Percentiles rank a stretch among this genome's conserved stretches.
These are phyloP conservation scores for Gossypium sturtianum DNA, from an alignment of 345 rosid genomes.

Conservation along the genomic window DNA sequence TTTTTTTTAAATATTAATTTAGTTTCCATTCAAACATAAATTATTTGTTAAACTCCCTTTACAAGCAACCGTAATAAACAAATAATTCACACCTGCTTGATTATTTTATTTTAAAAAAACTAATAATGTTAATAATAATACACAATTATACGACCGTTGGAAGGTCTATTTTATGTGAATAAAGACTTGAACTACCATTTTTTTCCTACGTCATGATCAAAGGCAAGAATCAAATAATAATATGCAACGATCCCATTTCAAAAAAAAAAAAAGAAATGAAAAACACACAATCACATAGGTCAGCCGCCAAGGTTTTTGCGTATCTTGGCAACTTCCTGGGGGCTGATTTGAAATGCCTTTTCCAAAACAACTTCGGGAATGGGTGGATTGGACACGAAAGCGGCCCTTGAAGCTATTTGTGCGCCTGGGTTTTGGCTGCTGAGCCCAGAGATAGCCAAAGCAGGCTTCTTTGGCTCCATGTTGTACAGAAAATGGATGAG, in stretches of 20 bases:
- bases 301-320: constrained; percentile 45
- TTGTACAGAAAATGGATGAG: constrained; percentile 60
- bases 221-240: neutral
- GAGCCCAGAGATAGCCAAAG: constrained; percentile 61
- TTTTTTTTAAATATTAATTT: neutral
- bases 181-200: neutral
- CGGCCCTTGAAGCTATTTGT: constrained; percentile 44
- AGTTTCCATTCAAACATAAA: neutral
- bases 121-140: neutral
- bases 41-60: neutral
- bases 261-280: neutral
- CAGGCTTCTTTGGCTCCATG: constrained; percentile 29
- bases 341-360: constrained; percentile 40
- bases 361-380: constrained; percentile 36
- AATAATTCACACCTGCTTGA: neutral
- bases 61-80: neutral
- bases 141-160: constrained; percentile 12
- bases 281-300: neutral
- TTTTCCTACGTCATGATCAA: neutral
- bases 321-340: constrained; percentile 36
- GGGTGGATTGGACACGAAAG: constrained; percentile 36
- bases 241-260: neutral
- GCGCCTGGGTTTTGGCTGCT: constrained; percentile 65
- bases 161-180: constrained; percentile 15
- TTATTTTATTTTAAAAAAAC: neutral